Evolutionary conservation across 176 grass and related monocot genomes (phyloP).

Genomic region (Oryza coarctata): DNA sequence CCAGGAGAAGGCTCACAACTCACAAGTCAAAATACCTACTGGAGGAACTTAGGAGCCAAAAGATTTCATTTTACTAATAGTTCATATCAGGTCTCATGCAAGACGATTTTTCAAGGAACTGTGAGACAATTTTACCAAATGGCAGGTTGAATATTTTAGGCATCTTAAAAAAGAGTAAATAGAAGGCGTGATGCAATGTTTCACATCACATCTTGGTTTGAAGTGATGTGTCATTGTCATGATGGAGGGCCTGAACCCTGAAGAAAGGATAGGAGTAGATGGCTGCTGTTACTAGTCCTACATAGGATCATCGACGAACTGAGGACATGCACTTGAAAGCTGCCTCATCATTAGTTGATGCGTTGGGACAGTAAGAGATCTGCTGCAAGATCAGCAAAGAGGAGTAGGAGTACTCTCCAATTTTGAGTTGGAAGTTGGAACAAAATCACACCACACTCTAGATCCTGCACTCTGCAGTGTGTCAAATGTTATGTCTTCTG

Average conservation of each 20-base stretch:
- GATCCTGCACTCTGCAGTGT: neutral
- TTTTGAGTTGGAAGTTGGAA: slow-evolving; percentile 42
- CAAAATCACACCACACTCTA: neutral
- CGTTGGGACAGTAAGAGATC: slow-evolving; percentile 28
- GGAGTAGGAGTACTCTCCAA: too few species aligned
- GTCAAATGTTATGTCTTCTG: neutral
- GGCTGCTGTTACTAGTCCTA: slow-evolving; percentile 10
- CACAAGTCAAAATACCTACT: neutral
- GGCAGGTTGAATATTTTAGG: neutral
- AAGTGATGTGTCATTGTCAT: slow-evolving; percentile 36
- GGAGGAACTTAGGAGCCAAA: too few species aligned
- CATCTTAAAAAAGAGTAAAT: neutral
- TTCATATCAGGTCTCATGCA: neutral
- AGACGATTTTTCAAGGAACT: neutral
- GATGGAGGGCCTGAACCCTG: neutral
- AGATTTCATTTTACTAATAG: neutral
- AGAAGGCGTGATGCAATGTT: neutral
- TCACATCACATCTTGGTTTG: neutral
- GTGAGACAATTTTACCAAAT: neutral
- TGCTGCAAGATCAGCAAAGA: slow-evolving; percentile 9
- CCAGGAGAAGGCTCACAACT: neutral
- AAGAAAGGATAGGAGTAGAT: neutral
- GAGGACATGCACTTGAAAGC: slow-evolving; percentile 31
- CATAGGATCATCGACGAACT: neutral
- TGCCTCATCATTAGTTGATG: slow-evolving; percentile 11